phyloP scores from a whole-genome alignment of 208 protist genomes.

The Crithidia brevicula region DNA sequence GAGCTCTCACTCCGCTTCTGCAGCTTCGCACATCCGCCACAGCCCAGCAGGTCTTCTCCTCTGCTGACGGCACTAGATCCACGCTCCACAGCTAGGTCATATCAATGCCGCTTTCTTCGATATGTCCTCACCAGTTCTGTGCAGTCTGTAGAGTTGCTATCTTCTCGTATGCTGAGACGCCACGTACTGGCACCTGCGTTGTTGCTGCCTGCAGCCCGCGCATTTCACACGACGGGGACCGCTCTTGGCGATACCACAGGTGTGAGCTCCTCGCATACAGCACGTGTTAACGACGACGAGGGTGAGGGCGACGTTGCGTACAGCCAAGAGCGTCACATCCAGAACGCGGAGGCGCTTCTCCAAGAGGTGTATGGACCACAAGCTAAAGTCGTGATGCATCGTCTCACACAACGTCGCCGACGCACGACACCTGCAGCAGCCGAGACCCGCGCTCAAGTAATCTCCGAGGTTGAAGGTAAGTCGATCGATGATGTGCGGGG shows the following conservation, averaged over 20 bases:
- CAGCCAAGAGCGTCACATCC: conserved; percentile 40
- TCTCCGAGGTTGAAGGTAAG: no score
- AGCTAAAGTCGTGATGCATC: conserved; percentile 71
- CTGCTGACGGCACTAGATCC: no score
- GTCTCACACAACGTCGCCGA: conserved; percentile 33
- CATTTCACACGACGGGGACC: background rate
- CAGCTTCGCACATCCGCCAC: no score
- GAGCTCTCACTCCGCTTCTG: no score
- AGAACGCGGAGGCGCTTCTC: conserved; percentile 56
- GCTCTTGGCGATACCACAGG: background rate
- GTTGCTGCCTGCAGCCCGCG: background rate
- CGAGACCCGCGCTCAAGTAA: no score
- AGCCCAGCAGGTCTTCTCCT: no score
- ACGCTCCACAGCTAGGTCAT: no score
- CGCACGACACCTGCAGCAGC: background rate
- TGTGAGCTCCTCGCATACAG: background rate
- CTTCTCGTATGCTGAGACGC: background rate
- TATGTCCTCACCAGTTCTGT: background rate
- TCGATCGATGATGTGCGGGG: no score
- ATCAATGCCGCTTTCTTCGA: background rate
- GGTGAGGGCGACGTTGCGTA: background rate
- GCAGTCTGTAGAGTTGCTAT: background rate
- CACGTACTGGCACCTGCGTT: background rate
- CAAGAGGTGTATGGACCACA: conserved; percentile 75
- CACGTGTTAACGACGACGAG: background rate